Percentiles rank a stretch among this genome's conserved stretches.
phyloP scores from a whole-genome alignment of 495 filamentous ascomycete genomes.

The Aspergillus conjunctus region DNA sequence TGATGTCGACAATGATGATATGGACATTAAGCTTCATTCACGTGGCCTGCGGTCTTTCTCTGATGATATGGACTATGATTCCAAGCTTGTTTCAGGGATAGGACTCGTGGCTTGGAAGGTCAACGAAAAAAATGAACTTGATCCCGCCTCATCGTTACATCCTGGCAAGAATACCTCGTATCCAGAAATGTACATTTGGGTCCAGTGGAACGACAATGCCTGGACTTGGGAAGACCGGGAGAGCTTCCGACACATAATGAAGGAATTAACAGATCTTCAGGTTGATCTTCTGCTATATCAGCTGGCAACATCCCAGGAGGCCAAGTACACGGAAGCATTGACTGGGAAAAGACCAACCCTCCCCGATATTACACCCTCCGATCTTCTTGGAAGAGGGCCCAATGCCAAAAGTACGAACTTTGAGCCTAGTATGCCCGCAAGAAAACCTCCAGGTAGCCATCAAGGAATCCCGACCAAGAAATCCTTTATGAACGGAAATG shows the following conservation, averaged over 20 bases:
- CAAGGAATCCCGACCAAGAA: no score
- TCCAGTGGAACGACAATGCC: neutral
- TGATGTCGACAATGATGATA: neutral
- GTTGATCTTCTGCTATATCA: neutral
- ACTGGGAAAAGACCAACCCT: neutral
- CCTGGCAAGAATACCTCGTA: neutral
- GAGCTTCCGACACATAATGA: neutral
- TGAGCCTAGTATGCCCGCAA: no score
- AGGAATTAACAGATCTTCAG: neutral
- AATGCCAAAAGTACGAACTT: no score
- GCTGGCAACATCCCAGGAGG: neutral
- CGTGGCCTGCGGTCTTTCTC: neutral
- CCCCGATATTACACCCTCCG: no score
- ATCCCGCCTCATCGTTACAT: neutral
- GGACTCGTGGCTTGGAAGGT: neutral
- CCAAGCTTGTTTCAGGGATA: neutral
- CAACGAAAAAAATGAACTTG: neutral
- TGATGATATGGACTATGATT: neutral
- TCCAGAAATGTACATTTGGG: constrained; percentile 3
- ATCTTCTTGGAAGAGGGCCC: no score
- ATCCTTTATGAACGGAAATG: no score
- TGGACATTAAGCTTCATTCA: neutral
- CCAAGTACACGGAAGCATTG: neutral
- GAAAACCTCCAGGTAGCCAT: no score
- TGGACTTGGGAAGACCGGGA: neutral